Percentiles rank a stretch among this genome's conserved stretches.
These are phyloP conservation scores for Penicillium freii DNA, from an alignment of 2,329 filamentous ascomycete genomes.

Conservation along the genomic window DNA sequence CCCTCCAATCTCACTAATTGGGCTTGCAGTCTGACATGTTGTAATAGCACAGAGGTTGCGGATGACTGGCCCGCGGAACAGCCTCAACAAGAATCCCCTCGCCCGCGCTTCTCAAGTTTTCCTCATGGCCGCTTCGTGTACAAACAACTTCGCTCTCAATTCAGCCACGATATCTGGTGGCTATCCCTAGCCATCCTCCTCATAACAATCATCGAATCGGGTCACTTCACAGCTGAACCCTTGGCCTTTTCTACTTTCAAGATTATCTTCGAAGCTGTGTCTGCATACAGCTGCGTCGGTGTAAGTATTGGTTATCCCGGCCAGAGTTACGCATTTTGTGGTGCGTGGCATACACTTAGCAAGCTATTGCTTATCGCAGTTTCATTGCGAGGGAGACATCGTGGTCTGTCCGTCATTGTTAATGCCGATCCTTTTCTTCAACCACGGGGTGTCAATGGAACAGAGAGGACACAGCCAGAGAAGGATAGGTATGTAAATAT, in stretches of 20 bases:
- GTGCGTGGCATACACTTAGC: neutral
- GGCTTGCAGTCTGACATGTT: neutral
- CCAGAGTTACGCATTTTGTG: neutral
- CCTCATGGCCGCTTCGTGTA: neutral
- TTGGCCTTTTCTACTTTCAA: neutral
- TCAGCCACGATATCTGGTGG: neutral
- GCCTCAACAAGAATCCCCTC: neutral
- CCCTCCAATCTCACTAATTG: neutral
- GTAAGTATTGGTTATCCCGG: neutral
- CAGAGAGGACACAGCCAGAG: neutral
- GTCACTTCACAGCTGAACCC: neutral
- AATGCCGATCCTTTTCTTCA: neutral
- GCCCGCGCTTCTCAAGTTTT: neutral
- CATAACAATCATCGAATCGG: neutral
- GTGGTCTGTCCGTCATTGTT: neutral
- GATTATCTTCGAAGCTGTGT: neutral
- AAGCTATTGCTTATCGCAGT: neutral
- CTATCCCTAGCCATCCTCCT: neutral
- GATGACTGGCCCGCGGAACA: neutral
- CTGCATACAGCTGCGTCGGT: neutral
- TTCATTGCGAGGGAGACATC: neutral
- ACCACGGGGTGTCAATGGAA: neutral
- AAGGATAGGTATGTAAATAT: neutral
- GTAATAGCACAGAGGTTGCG: neutral
- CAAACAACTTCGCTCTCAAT: neutral